These are phyloP conservation scores for Sanguinoderma infundibulare DNA, from an alignment of 1,284 basidiomycete genomes.

Conservation along the genomic window DNA sequence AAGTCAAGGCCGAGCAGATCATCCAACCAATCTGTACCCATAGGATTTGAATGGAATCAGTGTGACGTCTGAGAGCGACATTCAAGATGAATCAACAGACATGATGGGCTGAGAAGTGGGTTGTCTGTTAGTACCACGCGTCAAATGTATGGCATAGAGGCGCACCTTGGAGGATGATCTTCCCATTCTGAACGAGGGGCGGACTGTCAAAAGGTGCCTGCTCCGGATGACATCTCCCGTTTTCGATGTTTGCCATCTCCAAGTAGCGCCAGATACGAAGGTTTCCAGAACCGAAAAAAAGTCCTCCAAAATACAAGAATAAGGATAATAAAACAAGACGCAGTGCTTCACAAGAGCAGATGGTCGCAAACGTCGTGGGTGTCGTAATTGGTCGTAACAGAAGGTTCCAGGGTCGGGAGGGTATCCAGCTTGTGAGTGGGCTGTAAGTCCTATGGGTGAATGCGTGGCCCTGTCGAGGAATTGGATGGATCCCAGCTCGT, in stretches of 20 bases:
- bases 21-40: slow-evolving; percentile 71
- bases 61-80: neutral
- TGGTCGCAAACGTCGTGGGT: slow-evolving; percentile 13
- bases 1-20: slow-evolving; percentile 62
- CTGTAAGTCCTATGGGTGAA: neutral
- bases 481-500: neutral
- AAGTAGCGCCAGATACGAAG: neutral
- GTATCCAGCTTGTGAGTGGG: neutral
- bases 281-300: neutral
- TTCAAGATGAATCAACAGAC: slow-evolving; percentile 34
- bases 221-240: slow-evolving; percentile 44
- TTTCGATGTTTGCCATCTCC: slow-evolving; percentile 32
- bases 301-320: neutral
- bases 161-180: slow-evolving; percentile 63
- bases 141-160: slow-evolving; percentile 17
- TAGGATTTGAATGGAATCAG: too few species aligned
- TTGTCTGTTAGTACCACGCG: neutral
- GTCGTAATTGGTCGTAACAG: slow-evolving; percentile 7
- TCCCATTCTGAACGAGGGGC: slow-evolving; percentile 64
- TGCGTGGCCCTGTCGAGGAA: neutral
- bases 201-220: slow-evolving; percentile 48
- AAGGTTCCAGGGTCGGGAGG: neutral
- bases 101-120: slow-evolving; percentile 47
- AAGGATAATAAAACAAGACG: neutral
- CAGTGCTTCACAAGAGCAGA: neutral